Evolutionary conservation across 441 rosid genomes (phyloP).

Genomic region (Pelargonium australe): DNA sequence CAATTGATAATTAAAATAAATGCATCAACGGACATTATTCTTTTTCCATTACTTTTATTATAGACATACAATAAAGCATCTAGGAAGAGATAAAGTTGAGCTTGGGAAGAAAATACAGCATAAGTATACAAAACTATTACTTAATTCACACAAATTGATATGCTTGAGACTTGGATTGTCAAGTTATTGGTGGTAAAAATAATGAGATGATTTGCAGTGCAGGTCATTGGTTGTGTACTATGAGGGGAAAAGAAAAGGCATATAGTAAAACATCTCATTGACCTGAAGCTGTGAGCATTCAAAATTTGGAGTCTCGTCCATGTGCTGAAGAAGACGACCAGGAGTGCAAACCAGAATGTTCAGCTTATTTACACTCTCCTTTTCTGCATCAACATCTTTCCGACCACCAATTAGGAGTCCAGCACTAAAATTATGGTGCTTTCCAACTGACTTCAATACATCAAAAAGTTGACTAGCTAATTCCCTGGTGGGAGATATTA

Average conservation of each 20-base stretch:
- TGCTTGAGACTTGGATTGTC: not conserved
- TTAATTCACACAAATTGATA: not conserved
- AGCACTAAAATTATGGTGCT: constrained; percentile 68
- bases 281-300: constrained; percentile 93
- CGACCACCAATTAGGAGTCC: constrained; percentile 94
- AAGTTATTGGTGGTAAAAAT: too few species aligned
- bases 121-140: not conserved
- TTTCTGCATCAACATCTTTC: constrained; percentile 70
- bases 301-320: constrained; percentile 93
- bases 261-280: constrained; percentile 15
- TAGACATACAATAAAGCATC: not conserved
- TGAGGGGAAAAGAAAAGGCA: not conserved
- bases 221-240: not conserved
- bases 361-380: constrained; percentile 66
- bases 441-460: constrained; percentile 68
- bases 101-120: not conserved
- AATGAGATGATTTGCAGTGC: not conserved
- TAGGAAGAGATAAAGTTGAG: not conserved
- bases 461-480: constrained; percentile 75
- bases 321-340: constrained; percentile 91
- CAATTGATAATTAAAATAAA: not conserved
- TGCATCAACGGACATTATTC: not conserved
- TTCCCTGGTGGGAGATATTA: constrained; percentile 88
- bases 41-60: not conserved
- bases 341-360: constrained; percentile 90